These are phyloP conservation scores for Delphinella strobiligena DNA, from an alignment of 2,329 filamentous ascomycete species.

Conservation along the genomic window DNA sequence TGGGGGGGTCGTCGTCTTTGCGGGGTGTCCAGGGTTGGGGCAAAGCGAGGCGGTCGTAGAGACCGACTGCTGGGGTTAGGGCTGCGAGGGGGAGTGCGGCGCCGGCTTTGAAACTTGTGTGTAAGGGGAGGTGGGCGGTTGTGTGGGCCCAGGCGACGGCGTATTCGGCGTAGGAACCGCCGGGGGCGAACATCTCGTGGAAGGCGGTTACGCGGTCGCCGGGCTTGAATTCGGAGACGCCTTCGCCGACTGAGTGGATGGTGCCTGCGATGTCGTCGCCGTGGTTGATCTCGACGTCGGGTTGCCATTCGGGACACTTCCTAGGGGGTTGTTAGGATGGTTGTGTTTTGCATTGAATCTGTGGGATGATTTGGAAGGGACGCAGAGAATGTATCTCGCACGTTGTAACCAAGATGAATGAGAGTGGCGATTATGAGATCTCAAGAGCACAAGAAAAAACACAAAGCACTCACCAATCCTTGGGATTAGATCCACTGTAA, in stretches of 20 bases:
- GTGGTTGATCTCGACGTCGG: conserved; percentile 14
- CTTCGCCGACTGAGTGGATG: conserved; percentile 41
- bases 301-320: conserved; percentile 13
- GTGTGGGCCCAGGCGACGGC: conserved; percentile 43
- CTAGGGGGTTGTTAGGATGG: conserved; percentile 1
- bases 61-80: conserved; percentile 34
- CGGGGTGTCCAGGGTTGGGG: conserved; percentile 27
- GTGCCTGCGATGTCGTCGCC: conserved; percentile 27
- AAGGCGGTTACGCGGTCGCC: conserved; percentile 48
- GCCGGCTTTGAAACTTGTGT: conserved; percentile 39
- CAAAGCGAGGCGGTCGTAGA: conserved; percentile 31
- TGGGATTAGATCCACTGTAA: conserved; percentile 16
- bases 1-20: conserved; percentile 14
- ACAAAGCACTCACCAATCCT: conserved; percentile 7
- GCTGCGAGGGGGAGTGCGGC: conserved; percentile 34
- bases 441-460: neutral
- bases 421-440: neutral
- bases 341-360: neutral
- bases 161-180: conserved; percentile 51
- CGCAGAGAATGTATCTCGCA: neutral
- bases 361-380: neutral
- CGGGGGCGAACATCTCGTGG: conserved; percentile 36
- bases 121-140: conserved; percentile 42
- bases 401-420: neutral
- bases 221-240: conserved; percentile 45